Base-by-base conservation (phyloP, 1,284 basidiomycete genomes). In the Cutaneotrichosporon curvatum region DNA sequence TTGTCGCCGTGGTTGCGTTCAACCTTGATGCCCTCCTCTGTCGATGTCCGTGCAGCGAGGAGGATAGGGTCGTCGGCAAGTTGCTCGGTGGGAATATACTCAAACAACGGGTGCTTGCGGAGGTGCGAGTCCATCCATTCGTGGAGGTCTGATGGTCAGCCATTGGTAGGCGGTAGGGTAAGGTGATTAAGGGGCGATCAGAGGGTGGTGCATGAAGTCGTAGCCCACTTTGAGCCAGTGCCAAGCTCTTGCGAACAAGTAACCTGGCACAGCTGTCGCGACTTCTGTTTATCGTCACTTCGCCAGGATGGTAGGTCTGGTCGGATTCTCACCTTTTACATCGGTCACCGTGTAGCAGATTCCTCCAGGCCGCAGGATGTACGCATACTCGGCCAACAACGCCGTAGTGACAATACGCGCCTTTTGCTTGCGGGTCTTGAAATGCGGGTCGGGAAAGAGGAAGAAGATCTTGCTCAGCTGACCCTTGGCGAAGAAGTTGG, bases 301-400 rank as follows among this genome's bases (percentile, higher is more conserved):
- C 41, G 41, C 41, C 33, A 19, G 15, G 23, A 36, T n/a, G n/a
- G n/a, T n/a, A n/a, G n/a, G 14, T n/a, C 40, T 33, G 12, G 11
- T 19, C 16, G 18, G 23, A 15, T 1, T 58, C 64, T 37, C 42
- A 73, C 71, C 70, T 52, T 81, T 79, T 21, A 99, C 95, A 64
- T 99, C 95, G 2, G 95, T 99, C 66, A 97, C 94, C 8, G 94
- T 97, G 74, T 98, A 99, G 14, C 97, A 78, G 60, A 96, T 85
- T 0, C 94, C 95, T 11, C 89, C 91, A 0, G 88, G 87, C 22
- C 81, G 79, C 20, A 98, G 79, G 19, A 89, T 84, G 65, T 88
- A 96, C 2, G 95, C 95, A 62, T 99, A 99, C 62, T 82, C 81
- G 36, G 81, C 90, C 23, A 98, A 79, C 22, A 98, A 78, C 1